Conservation (phyloP, 1,284 basidiomycete genomes). For the Malassezia nana region DNA sequence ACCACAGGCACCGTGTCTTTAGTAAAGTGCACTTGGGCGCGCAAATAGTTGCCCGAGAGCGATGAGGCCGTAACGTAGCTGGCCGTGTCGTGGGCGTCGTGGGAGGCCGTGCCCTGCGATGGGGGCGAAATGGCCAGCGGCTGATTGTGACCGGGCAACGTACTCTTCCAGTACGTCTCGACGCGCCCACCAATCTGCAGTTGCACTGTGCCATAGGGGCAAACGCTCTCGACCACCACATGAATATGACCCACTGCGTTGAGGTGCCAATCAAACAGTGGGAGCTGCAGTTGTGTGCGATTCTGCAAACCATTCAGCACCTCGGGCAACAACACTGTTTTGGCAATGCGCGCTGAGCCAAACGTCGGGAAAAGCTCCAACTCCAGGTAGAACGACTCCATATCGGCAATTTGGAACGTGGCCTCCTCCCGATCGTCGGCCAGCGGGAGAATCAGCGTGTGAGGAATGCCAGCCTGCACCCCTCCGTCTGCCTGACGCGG, state of each 20-base stretch:
- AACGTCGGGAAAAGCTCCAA: conserved; percentile 96
- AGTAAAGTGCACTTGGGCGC: conserved; percentile 80
- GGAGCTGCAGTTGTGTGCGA: conserved; percentile 49
- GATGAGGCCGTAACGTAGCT: conserved; percentile 68
- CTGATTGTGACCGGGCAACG: conserved; percentile 27
- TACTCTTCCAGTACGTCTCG: conserved; percentile 49
- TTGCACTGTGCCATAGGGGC: conserved; percentile 81
- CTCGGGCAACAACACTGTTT: conserved; percentile 74
- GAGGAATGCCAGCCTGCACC: conserved; percentile 54
- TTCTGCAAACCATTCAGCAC: conserved; percentile 55
- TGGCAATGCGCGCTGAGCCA: conserved; percentile 92
- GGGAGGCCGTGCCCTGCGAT: conserved; percentile 19
- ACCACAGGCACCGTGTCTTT: conserved; percentile 77
- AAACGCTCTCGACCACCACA: conserved; percentile 78
- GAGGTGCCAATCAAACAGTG: conserved; percentile 82
- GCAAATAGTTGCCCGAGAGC: conserved; percentile 74
- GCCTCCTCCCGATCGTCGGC: conserved; percentile 71
- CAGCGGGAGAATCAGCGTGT: conserved; percentile 62
- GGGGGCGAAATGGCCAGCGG: neutral
- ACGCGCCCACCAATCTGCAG: conserved; percentile 83
- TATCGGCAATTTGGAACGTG: conserved; percentile 71
- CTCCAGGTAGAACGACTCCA: conserved; percentile 71
- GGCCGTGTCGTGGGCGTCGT: conserved; percentile 13
- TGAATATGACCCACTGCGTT: conserved; percentile 91
- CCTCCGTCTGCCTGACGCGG: conserved; percentile 63